Evolutionary conservation across 148 eudicot species (phyloP).

Genomic region (Fallopia convolvulus): DNA sequence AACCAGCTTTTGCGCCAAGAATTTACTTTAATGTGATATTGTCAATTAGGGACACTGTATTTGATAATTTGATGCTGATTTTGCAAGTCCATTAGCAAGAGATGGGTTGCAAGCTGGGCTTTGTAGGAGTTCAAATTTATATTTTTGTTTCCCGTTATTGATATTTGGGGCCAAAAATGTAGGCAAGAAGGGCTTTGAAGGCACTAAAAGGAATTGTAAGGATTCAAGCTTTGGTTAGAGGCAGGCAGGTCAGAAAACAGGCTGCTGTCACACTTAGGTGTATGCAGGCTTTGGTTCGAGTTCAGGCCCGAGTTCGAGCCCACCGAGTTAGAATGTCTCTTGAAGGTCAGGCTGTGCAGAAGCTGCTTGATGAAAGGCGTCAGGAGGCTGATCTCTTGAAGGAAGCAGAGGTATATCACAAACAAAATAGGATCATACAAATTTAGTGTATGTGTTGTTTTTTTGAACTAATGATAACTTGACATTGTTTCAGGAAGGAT

Average conservation of each 20-base stretch:
- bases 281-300: constrained; percentile 97
- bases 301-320: constrained; percentile 94
- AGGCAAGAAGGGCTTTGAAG: constrained; percentile 90
- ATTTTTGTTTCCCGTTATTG: not conserved
- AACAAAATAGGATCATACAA: not conserved
- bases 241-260: constrained; percentile 85
- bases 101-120: not conserved
- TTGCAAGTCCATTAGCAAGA: not conserved
- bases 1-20: not conserved
- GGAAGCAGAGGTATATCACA: constrained; percentile 66
- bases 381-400: constrained; percentile 50
- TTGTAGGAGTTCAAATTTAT: not conserved
- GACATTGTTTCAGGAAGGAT: constrained; percentile 59
- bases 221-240: constrained; percentile 81
- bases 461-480: not conserved
- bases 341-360: constrained; percentile 90
- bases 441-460: not conserved
- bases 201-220: constrained; percentile 90
- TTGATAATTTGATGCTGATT: too few relatives aligned
- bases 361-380: constrained; percentile 56
- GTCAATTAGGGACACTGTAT: not conserved
- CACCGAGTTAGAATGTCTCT: constrained; percentile 88
- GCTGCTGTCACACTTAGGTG: constrained; percentile 95
- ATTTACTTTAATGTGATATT: too few relatives aligned
- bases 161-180: not conserved